These are phyloP conservation scores for Tripterygium wilfordii DNA, from an alignment of 177 flowering plant species.

Conservation along the genomic window DNA sequence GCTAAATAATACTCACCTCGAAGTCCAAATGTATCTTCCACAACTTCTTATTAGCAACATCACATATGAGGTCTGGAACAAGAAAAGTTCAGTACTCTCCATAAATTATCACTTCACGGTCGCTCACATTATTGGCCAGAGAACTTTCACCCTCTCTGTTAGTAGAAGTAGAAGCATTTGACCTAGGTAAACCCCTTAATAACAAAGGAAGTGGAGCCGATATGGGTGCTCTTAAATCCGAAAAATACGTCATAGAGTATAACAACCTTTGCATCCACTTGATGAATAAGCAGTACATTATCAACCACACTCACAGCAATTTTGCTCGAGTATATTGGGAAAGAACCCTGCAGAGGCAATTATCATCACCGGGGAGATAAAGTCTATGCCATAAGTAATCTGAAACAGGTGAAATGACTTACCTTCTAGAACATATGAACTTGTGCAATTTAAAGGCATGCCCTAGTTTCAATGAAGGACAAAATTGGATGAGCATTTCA, in stretches of 20 bases:
- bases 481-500: too few species aligned
- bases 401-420: too few species aligned
- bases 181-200: conserved; percentile 54
- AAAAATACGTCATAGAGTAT: conserved; percentile 83
- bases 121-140: conserved; percentile 29
- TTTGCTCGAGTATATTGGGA: conserved; percentile 85
- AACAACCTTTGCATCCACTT: conserved; percentile 96
- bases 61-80: conserved; percentile 81
- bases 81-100: conserved; percentile 90
- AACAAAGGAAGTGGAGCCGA: conserved; percentile 97
- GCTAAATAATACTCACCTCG: conserved; percentile 64
- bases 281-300: conserved; percentile 89
- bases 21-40: conserved; percentile 91
- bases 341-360: conserved; percentile 91
- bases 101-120: conserved; percentile 45
- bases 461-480: too few species aligned
- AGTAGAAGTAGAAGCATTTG: conserved; percentile 23
- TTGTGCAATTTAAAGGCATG: too few species aligned
- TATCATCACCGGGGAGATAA: too few species aligned
- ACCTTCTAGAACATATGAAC: too few species aligned
- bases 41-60: conserved; percentile 49
- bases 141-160: conserved; percentile 27
- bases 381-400: too few species aligned
- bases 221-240: conserved; percentile 80
- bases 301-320: conserved; percentile 89